Base-by-base conservation (phyloP, 495 filamentous ascomycete species). In the Neurospora sublineolata region DNA sequence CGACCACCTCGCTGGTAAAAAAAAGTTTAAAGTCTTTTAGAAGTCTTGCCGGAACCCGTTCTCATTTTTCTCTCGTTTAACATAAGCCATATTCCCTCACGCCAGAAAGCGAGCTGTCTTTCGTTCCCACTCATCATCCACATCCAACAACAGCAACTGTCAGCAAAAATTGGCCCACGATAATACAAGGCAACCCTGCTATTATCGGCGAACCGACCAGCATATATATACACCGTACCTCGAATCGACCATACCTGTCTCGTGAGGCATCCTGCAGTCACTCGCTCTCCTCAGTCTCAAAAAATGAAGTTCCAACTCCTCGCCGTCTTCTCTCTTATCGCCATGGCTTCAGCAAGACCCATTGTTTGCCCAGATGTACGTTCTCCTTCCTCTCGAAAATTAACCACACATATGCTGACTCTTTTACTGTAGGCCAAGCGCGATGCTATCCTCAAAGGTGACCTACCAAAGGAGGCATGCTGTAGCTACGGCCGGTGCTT, bases 401-500 rank as follows among this genome's bases (percentile, higher is more conserved):
- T n/a, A 36, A 12, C 12, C n/a, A 69, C 52, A 36, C 52, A 33
- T 33, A 60, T 58, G 44, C 72, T 75, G 72, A 73, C 72, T 73
- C 39, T 41, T 41, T 20, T n/a, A 16, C 68, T 37, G 33, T 73
- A 86, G 84, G 74, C 73, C 37, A 82, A 79, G 73, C 79, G 83
- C 76, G 84, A 86, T 76, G 77, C 77, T 12, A 85, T 86, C 67
- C 78, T 86, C 38, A 79, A 72, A 33, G 84, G 84, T 33, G 77
- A 81, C 23, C 75, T 84, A 42, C 77, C 80, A 10, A 81, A 83
- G 38, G 82, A 83, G 37, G 82, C 79, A 9, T 86, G 84, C 74
- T 86, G 84, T 73, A 82, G 79, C 69, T 86, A 86, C 69, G 84
- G 84, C 12, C 73, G 80, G 3, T 86, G 84, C 71, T 79, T 80